Evolutionary conservation across 1,139 yeast species (phyloP).

Genomic region (Saccharomyces hybrid): DNA sequence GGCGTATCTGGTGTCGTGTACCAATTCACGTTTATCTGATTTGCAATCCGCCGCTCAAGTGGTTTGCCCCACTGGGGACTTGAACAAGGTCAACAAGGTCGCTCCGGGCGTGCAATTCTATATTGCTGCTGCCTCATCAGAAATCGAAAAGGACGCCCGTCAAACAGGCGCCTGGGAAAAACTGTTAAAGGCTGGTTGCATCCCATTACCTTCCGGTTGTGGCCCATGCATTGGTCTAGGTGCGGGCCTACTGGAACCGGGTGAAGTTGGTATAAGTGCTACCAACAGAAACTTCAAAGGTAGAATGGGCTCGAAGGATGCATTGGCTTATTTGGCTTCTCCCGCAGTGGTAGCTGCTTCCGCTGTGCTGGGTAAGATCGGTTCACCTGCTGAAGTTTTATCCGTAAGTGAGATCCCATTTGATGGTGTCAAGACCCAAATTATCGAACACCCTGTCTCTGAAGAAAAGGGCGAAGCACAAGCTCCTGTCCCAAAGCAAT

Average conservation of each 20-base stretch:
- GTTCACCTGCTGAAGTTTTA: slow-evolving; percentile 77
- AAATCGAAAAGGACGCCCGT: slow-evolving; percentile 90
- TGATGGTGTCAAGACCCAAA: slow-evolving; percentile 32
- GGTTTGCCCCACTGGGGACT: slow-evolving; percentile 27
- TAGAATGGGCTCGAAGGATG: slow-evolving; percentile 97
- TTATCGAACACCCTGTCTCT: slow-evolving; percentile 25
- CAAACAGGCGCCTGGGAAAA: slow-evolving; percentile 86
- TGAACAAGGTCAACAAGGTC: slow-evolving; percentile 51
- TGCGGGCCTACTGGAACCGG: slow-evolving; percentile 83
- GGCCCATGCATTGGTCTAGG: slow-evolving; percentile 99
- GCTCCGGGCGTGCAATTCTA: slow-evolving; percentile 90
- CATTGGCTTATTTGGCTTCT: slow-evolving; percentile 89
- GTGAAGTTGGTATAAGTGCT: slow-evolving; percentile 97
- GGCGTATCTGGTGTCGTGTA: slow-evolving; percentile 96
- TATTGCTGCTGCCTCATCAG: slow-evolving; percentile 94
- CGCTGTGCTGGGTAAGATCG: slow-evolving; percentile 88
- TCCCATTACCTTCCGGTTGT: slow-evolving; percentile 95
- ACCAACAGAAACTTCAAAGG: slow-evolving; percentile 98
- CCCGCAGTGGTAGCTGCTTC: slow-evolving; percentile 99
- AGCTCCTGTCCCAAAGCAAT: slow-evolving; percentile 34
- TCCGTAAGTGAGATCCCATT: slow-evolving; percentile 36
- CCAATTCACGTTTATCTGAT: slow-evolving; percentile 89
- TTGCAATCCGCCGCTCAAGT: slow-evolving; percentile 91
- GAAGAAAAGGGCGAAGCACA: slow-evolving; percentile 23
- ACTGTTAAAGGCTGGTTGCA: slow-evolving; percentile 87